Evolutionary conservation across 176 grass and related monocot species (phyloP), one percentile per base, ranked within the genome.

Genomic region (Metroxylon sagu): DNA sequence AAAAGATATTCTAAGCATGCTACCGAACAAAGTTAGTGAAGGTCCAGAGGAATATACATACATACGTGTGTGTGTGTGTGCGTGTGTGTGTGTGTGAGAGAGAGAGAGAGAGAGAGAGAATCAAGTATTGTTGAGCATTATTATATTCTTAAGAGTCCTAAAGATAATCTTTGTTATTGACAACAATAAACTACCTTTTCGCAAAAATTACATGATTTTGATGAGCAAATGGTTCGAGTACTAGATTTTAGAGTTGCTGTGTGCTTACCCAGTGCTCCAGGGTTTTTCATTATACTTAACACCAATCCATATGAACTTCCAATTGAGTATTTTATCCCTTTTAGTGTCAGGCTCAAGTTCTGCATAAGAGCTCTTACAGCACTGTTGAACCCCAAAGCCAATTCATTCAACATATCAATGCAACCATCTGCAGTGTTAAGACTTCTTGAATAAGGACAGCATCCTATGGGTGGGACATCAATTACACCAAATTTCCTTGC

Each of bases 301-400:
- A 92, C 84, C n/a, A 98, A 76, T 43, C 68, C 84, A 26, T 92
- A 83, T 16, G 93, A 83, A 76, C 93, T 98, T 56, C 93, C 87
- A 25, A 98, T 60, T 1, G 93, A 98, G 81, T 98, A 85, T 76
- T 67, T 79, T 31, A 98, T 16, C 51, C 84, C 93, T 25, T 30
- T 35, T 39, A 76, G 43, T 55, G 29, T 88, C 8, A 5, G 18
- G 60, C 73, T 59, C 35, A 98, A 79, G 23, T 66, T 54, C 6
- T 21, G 81, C 87, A 98, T 89, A 67, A 76, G 65, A 31, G 19
- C 54, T 66, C 68, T 83, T 30, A 92, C 73, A 26, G 81, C 87
- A 19, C 39, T 68, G 79, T 98, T 98, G 70, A 98, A 72, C 52
- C 59, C 81, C 25, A 73, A 54, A 23, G 81, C 70, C 48, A 98